Evolutionary conservation across 1,139 yeast genomes (phyloP).

Genomic region (Candida labiduridarum): DNA sequence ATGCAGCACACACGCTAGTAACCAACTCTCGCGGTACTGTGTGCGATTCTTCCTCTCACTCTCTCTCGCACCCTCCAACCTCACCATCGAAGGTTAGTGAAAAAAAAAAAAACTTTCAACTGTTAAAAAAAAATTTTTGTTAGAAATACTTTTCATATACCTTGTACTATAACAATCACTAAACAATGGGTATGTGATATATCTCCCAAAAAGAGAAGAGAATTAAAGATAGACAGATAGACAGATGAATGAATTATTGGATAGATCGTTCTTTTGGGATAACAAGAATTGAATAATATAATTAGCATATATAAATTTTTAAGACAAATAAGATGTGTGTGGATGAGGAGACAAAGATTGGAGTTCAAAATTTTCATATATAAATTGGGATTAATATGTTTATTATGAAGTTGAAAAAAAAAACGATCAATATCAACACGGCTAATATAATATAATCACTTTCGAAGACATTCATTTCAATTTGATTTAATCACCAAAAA

Average conservation of each 20-base stretch:
- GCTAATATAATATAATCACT: too few relatives aligned
- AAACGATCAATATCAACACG: too few relatives aligned
- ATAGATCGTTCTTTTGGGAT: too few relatives aligned
- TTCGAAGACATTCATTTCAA: too few relatives aligned
- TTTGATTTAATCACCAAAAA: too few relatives aligned
- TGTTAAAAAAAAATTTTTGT: constrained; percentile 12
- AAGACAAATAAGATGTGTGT: neutral
- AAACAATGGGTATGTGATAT: constrained; percentile 21
- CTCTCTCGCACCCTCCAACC: constrained; percentile 3
- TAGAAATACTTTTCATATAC: constrained; percentile 9
- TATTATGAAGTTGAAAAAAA: too few relatives aligned
- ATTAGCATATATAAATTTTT: too few relatives aligned
- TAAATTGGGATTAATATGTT: too few relatives aligned
- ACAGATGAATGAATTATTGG: neutral
- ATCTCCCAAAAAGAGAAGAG: neutral
- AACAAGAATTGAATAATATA: too few relatives aligned
- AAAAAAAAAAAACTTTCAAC: constrained; percentile 10
- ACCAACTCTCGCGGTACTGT: neutral
- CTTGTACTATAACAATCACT: constrained; percentile 17
- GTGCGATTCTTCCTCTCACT: neutral
- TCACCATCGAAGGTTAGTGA: constrained; percentile 9
- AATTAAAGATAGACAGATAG: neutral
- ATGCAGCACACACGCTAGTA: neutral
- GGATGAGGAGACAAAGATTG: too few relatives aligned
- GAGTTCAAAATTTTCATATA: too few relatives aligned